Base-by-base conservation (phyloP, 73 alveolate genomes). In the Tetrahymena malaccensis region DNA sequence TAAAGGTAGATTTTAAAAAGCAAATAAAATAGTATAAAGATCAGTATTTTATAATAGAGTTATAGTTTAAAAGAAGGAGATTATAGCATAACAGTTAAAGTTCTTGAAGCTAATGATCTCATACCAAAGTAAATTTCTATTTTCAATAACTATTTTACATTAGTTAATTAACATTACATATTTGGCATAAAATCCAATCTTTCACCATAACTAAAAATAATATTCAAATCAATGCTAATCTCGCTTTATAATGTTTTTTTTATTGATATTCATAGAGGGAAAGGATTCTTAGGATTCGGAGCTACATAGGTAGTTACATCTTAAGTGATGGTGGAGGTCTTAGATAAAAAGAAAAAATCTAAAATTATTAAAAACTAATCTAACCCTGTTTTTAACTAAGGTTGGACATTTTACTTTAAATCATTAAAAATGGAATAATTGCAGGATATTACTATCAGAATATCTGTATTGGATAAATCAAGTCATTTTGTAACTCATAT, bases 71-170 rank as follows among this genome's bases (percentile, higher is more conserved):
- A 85, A 35, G 97, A 95, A 35, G 97, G 97, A 9, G 97, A 95
- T 38, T 95, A 95, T 43, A 70, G 94, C 16, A 93, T 95, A 12
- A 33, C 70, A 57, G 94, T 95, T 33, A 95, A 94, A 55, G 94
- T 95, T 7, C 95, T 95, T n/a, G 97, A 95, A 58, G 97, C 97
- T 12, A 85, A 95, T 85, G 97, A 95, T 89, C 94, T 95, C 1
- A 89, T 89, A n/a, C 97, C 97, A 9, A 95, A 94, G 97, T 95
- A 95, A 43, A 38, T 85, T 83, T 55, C 94, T 56, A 50, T 31
- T 13, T 50, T 19, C 83, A 50, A 19, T 50, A 19, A 13, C 22
- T 50, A 40, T 4, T 4, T 40, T 15, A 40, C 9, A 4, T 40
- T 8, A 40, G 27, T 13, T 15, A 1, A 50, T 50, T 50, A 50